A percentile compares a stretch with the other conserved stretches of the same genome.
These are phyloP conservation scores for Wolfiporia cocos DNA, from an alignment of 1,284 basidiomycete species.

Conservation along the genomic window DNA sequence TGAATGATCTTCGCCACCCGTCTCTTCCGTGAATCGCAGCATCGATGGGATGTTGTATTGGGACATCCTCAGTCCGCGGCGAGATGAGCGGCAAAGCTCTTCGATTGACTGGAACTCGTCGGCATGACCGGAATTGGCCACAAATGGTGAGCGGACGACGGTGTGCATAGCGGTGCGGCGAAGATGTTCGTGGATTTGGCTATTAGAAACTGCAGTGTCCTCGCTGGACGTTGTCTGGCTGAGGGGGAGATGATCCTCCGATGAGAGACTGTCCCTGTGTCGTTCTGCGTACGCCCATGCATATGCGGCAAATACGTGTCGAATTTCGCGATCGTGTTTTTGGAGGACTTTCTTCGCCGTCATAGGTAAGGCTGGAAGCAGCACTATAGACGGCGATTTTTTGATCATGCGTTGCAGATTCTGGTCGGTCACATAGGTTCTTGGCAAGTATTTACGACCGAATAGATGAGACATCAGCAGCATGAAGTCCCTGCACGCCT, in stretches of 20 bases:
- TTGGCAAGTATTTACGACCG: constrained; percentile 45
- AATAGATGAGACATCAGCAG: constrained; percentile 55
- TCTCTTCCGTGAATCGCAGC: constrained; percentile 28
- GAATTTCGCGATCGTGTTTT: constrained; percentile 44
- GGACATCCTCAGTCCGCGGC: constrained; percentile 48
- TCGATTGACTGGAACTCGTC: constrained; percentile 44
- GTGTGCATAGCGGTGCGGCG: constrained; percentile 30
- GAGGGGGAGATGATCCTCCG: constrained; percentile 41
- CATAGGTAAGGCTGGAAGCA: constrained; percentile 44
- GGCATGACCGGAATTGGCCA: constrained; percentile 56
- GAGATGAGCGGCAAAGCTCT: constrained; percentile 46
- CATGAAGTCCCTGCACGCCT: constrained; percentile 46
- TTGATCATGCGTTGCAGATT: constrained; percentile 31
- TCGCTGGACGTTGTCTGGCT: constrained; percentile 26
- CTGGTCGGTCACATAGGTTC: constrained; percentile 31
- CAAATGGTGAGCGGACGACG: constrained; percentile 47
- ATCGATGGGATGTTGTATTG: constrained; percentile 55
- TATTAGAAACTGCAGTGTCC: constrained; percentile 5
- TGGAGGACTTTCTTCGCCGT: constrained; percentile 35
- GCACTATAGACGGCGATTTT: constrained; percentile 49
- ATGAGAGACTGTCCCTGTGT: constrained; percentile 29
- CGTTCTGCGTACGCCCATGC: constrained; percentile 41
- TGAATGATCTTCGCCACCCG: constrained; percentile 18
- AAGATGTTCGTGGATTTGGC: constrained; percentile 30
- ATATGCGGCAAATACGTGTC: constrained; percentile 48